phyloP scores from a whole-genome alignment of 768 basidiomycete species.

The Lepiota venenata region DNA sequence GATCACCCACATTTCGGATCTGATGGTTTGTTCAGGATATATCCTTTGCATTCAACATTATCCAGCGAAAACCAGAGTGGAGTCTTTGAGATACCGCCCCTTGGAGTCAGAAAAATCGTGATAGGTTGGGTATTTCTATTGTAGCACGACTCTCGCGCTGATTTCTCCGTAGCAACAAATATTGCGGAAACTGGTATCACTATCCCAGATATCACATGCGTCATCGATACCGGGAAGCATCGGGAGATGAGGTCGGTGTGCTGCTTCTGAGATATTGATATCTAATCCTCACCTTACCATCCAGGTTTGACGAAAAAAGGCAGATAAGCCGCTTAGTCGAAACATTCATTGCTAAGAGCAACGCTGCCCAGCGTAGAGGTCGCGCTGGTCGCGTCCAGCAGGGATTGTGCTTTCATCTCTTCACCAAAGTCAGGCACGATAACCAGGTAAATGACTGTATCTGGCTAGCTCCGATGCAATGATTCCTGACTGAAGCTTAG shows the following conservation, averaged over 20 bases:
- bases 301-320: conserved; percentile 93
- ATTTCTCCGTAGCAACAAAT: conserved; percentile 62
- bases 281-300: background rate
- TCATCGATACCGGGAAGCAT: conserved; percentile 92
- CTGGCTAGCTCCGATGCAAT: background rate
- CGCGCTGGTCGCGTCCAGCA: conserved; percentile 88
- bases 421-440: conserved; percentile 86
- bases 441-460: conserved; percentile 47
- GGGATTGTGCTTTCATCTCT: conserved; percentile 94
- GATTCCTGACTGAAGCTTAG: conserved; percentile 31
- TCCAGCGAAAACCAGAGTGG: conserved; percentile 88
- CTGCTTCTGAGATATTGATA: background rate
- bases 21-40: conserved; percentile 59
- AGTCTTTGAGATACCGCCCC: conserved; percentile 86
- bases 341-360: conserved; percentile 88
- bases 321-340: conserved; percentile 91
- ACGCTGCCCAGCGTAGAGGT: conserved; percentile 86
- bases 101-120: conserved; percentile 87
- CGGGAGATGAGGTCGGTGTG: conserved; percentile 77
- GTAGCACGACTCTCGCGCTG: background rate
- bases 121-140: conserved; percentile 54
- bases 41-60: conserved; percentile 89
- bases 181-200: conserved; percentile 98
- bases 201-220: conserved; percentile 96
- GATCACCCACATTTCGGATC: conserved; percentile 75